phyloP scores from a whole-genome alignment of 257 asterid genomes.

The Solanum peruvianum region DNA sequence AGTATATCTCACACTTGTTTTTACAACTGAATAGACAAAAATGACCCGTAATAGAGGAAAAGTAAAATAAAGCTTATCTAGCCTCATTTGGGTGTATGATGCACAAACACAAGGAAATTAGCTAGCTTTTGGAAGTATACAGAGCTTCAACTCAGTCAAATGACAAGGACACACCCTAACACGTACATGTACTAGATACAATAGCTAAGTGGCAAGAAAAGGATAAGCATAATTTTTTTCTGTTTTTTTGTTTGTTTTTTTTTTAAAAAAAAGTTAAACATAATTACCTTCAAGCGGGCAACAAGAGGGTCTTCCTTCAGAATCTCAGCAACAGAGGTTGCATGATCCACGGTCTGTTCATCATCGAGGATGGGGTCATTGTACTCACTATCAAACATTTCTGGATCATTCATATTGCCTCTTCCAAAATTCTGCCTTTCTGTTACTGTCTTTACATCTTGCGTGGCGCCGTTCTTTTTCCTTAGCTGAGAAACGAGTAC shows the following conservation, averaged over 20 bases:
- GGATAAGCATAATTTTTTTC: neutral
- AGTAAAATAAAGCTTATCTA: neutral
- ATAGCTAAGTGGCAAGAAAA: neutral
- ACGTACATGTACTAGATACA: neutral
- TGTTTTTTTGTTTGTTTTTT: too few relatives aligned
- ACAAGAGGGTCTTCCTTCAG: slow-evolving; percentile 80
- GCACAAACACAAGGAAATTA: neutral
- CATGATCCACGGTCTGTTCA: slow-evolving; percentile 15
- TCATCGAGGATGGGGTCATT: slow-evolving; percentile 27
- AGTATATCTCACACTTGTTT: neutral
- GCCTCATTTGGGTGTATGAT: neutral
- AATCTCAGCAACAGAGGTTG: slow-evolving; percentile 22
- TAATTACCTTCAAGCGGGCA: slow-evolving; percentile 66
- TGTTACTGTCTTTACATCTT: slow-evolving; percentile 23
- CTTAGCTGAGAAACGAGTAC: slow-evolving; percentile 92
- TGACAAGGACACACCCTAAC: neutral
- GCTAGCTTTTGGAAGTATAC: neutral
- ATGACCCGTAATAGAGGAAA: neutral
- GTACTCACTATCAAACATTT: slow-evolving; percentile 25
- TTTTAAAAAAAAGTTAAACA: neutral
- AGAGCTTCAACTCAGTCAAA: neutral
- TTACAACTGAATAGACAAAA: neutral
- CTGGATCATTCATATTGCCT: slow-evolving; percentile 21
- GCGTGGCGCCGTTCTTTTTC: slow-evolving; percentile 42
- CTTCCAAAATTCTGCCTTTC: slow-evolving; percentile 18